These are phyloP conservation scores for Hypoxylon sp. DNA, from an alignment of 2,329 filamentous ascomycete genomes.

Conservation along the genomic window DNA sequence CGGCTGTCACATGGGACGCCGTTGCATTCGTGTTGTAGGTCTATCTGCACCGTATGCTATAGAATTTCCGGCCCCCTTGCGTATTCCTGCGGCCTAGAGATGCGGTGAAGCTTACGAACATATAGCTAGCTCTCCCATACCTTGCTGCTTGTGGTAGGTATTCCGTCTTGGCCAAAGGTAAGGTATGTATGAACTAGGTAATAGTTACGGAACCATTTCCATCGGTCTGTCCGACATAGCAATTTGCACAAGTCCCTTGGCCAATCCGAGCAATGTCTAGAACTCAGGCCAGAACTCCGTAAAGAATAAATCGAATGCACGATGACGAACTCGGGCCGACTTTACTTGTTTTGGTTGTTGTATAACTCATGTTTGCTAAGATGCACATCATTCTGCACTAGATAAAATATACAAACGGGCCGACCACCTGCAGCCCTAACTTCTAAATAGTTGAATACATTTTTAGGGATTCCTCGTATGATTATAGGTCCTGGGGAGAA, in stretches of 20 bases:
- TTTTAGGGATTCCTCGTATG: conserved; percentile 1
- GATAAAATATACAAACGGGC: conserved; percentile 30
- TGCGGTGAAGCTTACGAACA: conserved; percentile 1
- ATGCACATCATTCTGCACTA: conserved; percentile 15
- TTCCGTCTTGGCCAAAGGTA: not conserved
- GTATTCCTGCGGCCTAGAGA: not conserved
- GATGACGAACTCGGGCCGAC: conserved; percentile 18
- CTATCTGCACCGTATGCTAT: not conserved
- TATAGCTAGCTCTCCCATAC: not conserved
- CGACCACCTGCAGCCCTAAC: conserved; percentile 7
- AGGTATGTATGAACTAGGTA: too few relatives aligned
- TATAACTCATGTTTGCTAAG: conserved; percentile 24
- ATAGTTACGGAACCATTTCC: not conserved
- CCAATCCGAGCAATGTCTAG: not conserved
- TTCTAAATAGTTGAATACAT: conserved; percentile 3
- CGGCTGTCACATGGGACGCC: not conserved
- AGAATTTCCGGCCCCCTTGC: not conserved
- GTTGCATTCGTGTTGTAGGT: conserved; percentile 4
- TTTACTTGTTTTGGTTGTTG: not conserved
- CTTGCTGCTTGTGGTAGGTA: conserved; percentile 12
- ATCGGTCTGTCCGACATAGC: not conserved
- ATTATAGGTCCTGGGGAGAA: conserved; percentile 19
- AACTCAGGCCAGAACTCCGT: not conserved
- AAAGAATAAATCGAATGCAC: not conserved
- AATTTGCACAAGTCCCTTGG: not conserved